A percentile compares a stretch with the other conserved stretches of the same genome.
These are phyloP conservation scores for Picocystis sp. DNA, from an alignment of 163 green algal genomes.

Conservation along the genomic window DNA sequence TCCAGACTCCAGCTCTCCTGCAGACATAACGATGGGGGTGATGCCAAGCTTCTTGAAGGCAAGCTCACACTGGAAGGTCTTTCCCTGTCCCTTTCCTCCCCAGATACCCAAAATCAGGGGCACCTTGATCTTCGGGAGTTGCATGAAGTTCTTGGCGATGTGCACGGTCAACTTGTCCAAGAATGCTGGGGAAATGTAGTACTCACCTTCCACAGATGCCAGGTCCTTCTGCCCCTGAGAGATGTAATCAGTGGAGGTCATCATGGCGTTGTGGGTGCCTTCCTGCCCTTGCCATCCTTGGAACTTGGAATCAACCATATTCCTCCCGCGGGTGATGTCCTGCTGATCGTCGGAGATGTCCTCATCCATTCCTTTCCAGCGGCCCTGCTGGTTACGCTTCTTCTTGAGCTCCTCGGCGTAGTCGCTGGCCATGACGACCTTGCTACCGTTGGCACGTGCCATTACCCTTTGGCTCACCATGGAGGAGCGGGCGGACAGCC, in stretches of 20 bases:
- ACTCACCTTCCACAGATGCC: constrained; percentile 82
- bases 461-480: too few relatives aligned
- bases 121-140: constrained; percentile 98
- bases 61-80: constrained; percentile 92
- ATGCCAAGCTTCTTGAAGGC: constrained; percentile 98
- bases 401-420: too few relatives aligned
- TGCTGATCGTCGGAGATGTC: constrained; percentile 80
- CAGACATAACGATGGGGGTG: constrained; percentile 92
- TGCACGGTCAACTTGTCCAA: constrained; percentile 97
- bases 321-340: constrained; percentile 79
- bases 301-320: constrained; percentile 88
- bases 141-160: constrained; percentile 97
- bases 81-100: constrained; percentile 96
- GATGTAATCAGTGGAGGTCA: constrained; percentile 80
- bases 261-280: constrained; percentile 78
- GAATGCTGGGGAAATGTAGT: constrained; percentile 97
- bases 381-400: constrained; percentile 28
- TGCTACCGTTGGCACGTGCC: too few relatives aligned
- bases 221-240: constrained; percentile 42
- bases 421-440: too few relatives aligned
- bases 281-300: constrained; percentile 50
- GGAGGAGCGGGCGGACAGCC: too few relatives aligned
- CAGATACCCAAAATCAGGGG: constrained; percentile 93
- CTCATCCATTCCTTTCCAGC: constrained; percentile 62
- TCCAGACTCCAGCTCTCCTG: constrained; percentile 93